phyloP scores from a whole-genome alignment of 2,329 filamentous ascomycete genomes.

The Aspergillus phoenicis region DNA sequence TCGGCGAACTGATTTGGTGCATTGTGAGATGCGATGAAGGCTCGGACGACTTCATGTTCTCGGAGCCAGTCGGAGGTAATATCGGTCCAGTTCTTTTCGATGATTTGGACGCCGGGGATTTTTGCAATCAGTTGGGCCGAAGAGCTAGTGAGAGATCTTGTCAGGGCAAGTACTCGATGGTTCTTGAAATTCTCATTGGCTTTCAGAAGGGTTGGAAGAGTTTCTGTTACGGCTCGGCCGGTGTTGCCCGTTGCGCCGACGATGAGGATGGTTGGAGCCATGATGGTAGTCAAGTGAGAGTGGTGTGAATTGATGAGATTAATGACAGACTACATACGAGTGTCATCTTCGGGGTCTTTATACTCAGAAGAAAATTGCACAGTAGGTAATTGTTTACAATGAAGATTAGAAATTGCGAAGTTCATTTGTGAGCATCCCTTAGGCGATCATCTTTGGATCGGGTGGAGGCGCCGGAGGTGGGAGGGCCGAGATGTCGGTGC shows the following conservation, averaged over 20 bases:
- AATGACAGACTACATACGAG: too few species aligned
- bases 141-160: conserved; percentile 30
- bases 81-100: conserved; percentile 41
- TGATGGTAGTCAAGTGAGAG: conserved; percentile 14
- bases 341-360: too few species aligned
- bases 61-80: conserved; percentile 48
- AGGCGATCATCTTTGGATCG: too few species aligned
- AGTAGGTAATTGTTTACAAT: too few species aligned
- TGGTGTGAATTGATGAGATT: too few species aligned
- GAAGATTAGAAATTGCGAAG: too few species aligned
- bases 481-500: too few species aligned
- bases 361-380: too few species aligned
- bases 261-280: conserved; percentile 41
- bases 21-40: conserved; percentile 46
- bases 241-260: conserved; percentile 46
- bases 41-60: conserved; percentile 37
- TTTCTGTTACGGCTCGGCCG: conserved; percentile 32
- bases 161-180: conserved; percentile 36
- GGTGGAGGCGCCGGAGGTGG: too few species aligned
- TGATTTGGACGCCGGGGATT: conserved; percentile 38
- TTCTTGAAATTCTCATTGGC: conserved; percentile 16
- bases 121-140: conserved; percentile 31
- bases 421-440: too few species aligned
- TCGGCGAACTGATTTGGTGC: conserved; percentile 44
- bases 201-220: conserved; percentile 28